phyloP scores from a whole-genome alignment of 495 filamentous ascomycete species.

The Hypoxylon rickii region DNA sequence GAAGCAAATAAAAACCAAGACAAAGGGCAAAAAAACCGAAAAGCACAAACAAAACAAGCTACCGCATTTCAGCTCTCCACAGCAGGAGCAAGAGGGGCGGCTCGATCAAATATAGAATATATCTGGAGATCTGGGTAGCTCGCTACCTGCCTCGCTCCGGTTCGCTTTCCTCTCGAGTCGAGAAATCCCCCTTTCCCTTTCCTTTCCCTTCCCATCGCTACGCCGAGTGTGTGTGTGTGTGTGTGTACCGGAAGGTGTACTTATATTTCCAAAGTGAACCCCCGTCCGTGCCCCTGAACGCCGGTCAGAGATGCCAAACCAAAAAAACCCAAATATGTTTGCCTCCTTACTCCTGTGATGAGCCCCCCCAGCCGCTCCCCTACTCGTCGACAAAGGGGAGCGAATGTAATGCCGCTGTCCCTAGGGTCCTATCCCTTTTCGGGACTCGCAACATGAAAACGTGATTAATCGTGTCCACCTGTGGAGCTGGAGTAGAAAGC shows the following conservation, averaged over 20 bases:
- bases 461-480: constrained; percentile 37
- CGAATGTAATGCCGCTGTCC: constrained; percentile 17
- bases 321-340: constrained; percentile 23
- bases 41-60: no score
- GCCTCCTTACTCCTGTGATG: constrained; percentile 29
- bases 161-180: neutral
- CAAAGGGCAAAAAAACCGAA: no score
- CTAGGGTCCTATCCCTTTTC: constrained; percentile 20
- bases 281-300: constrained; percentile 25
- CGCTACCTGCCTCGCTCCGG: constrained; percentile 11
- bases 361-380: constrained; percentile 10
- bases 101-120: neutral
- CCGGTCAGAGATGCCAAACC: constrained; percentile 15
- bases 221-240: constrained; percentile 25
- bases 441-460: constrained; percentile 33
- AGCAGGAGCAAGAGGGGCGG: no score
- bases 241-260: constrained; percentile 18
- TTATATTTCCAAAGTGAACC: constrained; percentile 9
- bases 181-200: neutral
- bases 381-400: constrained; percentile 4
- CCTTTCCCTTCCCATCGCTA: neutral
- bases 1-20: constrained; percentile 4
- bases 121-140: constrained; percentile 14
- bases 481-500: no score
- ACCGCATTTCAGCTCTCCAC: no score